A percentile compares a stretch with the other conserved stretches of the same genome.
These are phyloP conservation scores for Magnaporthales sp. DNA, from an alignment of 2,329 filamentous ascomycete genomes.

Conservation along the genomic window DNA sequence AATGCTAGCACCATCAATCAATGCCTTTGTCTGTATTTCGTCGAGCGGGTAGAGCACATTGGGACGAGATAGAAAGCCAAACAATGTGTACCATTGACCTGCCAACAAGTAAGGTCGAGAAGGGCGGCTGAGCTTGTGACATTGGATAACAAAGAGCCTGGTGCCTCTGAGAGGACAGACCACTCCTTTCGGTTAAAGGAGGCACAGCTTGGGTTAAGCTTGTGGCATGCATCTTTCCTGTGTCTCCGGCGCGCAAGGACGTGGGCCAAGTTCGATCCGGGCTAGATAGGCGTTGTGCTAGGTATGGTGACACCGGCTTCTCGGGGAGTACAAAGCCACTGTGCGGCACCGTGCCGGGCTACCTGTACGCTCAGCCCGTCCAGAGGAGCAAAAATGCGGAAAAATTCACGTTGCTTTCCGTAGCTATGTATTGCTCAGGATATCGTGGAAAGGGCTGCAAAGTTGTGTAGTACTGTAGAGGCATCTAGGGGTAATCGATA, in stretches of 20 bases:
- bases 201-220: background rate
- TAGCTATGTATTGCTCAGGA: background rate
- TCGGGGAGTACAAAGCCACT: background rate
- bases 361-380: background rate
- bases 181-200: background rate
- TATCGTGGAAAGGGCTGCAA: background rate
- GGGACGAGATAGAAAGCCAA: background rate
- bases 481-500: background rate
- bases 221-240: background rate
- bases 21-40: background rate
- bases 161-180: background rate
- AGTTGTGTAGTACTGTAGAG: background rate
- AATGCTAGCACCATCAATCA: background rate
- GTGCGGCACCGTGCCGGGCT: background rate
- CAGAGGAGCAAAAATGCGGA: background rate
- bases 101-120: background rate
- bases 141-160: background rate
- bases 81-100: background rate
- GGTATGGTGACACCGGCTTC: background rate
- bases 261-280: background rate
- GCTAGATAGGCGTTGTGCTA: background rate
- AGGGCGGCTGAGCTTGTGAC: background rate
- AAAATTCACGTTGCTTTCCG: too few species aligned
- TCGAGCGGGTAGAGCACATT: background rate
- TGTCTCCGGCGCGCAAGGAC: background rate